phyloP scores from a whole-genome alignment of 495 filamentous ascomycete genomes.

The Podospora pseudocomata region DNA sequence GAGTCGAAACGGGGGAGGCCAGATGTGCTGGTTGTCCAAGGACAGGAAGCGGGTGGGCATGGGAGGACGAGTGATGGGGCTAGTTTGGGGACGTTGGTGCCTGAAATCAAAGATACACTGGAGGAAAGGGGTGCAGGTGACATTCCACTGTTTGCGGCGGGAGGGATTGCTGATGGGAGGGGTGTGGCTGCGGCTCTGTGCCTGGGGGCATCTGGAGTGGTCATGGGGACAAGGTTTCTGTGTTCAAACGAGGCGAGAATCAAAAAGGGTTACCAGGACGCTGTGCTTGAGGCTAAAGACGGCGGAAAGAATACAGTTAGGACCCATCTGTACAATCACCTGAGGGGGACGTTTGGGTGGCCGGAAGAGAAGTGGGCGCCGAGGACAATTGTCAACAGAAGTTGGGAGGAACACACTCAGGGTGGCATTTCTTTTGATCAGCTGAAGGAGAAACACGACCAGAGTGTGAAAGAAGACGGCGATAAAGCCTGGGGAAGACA shows the following conservation, averaged over 20 bases:
- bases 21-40: constrained; percentile 71
- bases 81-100: constrained; percentile 84
- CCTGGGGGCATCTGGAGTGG: constrained; percentile 86
- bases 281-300: constrained; percentile 68
- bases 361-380: constrained; percentile 57
- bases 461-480: constrained; percentile 49
- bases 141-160: constrained; percentile 86
- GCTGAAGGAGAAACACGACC: constrained; percentile 54
- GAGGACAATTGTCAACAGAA: constrained; percentile 59
- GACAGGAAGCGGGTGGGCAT: constrained; percentile 59
- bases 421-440: constrained; percentile 56
- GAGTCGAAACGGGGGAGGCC: constrained; percentile 36
- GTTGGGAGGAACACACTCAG: constrained; percentile 53
- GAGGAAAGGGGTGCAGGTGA: constrained; percentile 55
- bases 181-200: constrained; percentile 81
- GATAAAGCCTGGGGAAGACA: constrained; percentile 59
- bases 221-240: constrained; percentile 92
- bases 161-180: constrained; percentile 88
- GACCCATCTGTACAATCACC: constrained; percentile 65
- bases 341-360: constrained; percentile 68
- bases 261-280: constrained; percentile 80
- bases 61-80: constrained; percentile 86
- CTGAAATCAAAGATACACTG: constrained; percentile 64
- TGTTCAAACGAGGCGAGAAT: constrained; percentile 83
- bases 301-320: constrained; percentile 62